Percentiles rank a stretch among this genome's conserved stretches.
Evolutionary conservation across 169 alveolate genomes (phyloP).

Genomic region (Plasmodium ovale): DNA sequence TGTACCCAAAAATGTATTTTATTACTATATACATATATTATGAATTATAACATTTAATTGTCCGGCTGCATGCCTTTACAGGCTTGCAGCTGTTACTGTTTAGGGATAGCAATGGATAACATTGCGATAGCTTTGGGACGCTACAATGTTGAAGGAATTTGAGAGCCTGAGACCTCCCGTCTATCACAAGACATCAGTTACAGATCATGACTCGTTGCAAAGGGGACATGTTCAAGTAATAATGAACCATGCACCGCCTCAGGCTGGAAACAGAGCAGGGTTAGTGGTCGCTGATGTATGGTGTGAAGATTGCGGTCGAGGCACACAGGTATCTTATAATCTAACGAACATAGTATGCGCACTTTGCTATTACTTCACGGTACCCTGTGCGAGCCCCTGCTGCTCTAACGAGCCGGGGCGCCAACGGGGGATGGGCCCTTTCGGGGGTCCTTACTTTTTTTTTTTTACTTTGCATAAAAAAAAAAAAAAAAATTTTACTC

Average conservation of each 20-base stretch:
- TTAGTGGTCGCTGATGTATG: conserved; percentile 73
- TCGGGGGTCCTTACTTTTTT: too few species aligned
- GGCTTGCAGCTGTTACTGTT: conserved; percentile 50
- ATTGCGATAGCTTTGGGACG: conserved; percentile 41
- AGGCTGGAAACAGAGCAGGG: conserved; percentile 80
- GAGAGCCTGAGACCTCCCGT: conserved; percentile 31
- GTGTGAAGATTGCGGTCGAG: conserved; percentile 75
- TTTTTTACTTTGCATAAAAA: too few species aligned
- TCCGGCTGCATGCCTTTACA: conserved; percentile 43
- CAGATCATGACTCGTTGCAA: conserved; percentile 48
- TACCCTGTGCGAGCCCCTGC: too few species aligned
- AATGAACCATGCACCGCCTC: conserved; percentile 71
- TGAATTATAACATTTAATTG: neutral
- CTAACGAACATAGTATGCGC: conserved; percentile 40
- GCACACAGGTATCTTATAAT: conserved; percentile 7
- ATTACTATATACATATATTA: conserved; percentile 27
- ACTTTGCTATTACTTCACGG: too few species aligned
- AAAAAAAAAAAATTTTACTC: too few species aligned
- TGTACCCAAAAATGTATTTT: conserved; percentile 19
- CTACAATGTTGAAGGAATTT: conserved; percentile 26
- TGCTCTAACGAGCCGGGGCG: too few species aligned
- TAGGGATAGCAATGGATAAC: conserved; percentile 28
- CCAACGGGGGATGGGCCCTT: too few species aligned
- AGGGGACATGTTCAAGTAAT: conserved; percentile 65
- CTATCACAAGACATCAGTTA: conserved; percentile 69